phyloP scores from a whole-genome alignment of 2,329 filamentous ascomycete species.

The Penicillium sp. region DNA sequence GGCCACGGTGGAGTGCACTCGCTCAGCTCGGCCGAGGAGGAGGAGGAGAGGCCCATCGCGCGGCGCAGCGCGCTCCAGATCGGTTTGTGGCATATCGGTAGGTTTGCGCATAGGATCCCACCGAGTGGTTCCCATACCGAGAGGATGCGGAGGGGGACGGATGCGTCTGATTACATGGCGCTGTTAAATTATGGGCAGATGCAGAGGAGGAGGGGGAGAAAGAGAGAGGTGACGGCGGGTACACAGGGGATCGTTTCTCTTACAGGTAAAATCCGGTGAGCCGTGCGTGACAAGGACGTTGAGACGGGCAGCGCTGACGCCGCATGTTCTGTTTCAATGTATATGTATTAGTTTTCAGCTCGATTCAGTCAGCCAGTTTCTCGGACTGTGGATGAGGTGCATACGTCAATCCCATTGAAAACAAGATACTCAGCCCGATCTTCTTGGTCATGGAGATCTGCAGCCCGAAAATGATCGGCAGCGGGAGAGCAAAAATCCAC shows the following conservation, averaged over 20 bases:
- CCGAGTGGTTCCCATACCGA: slow-evolving; percentile 20
- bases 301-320: slow-evolving; percentile 12
- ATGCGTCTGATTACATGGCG: background rate
- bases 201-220: background rate
- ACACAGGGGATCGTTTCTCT: background rate
- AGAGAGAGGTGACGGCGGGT: too few relatives aligned
- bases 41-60: background rate
- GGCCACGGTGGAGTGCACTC: too few relatives aligned
- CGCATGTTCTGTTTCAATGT: slow-evolving; percentile 12
- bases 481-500: slow-evolving; percentile 23
- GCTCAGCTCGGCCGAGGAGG: background rate
- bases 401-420: slow-evolving; percentile 20
- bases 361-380: too few relatives aligned
- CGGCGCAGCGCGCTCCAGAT: background rate
- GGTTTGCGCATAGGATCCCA: slow-evolving; percentile 18
- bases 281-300: slow-evolving; percentile 12
- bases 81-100: slow-evolving; percentile 13
- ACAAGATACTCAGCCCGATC: slow-evolving; percentile 20
- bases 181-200: background rate
- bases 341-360: background rate
- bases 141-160: slow-evolving; percentile 13
- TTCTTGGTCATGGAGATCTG: slow-evolving; percentile 20
- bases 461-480: slow-evolving; percentile 21
- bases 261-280: slow-evolving; percentile 13
- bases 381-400: background rate